These are phyloP conservation scores for Dillenia suffruticosa DNA, from an alignment of 164 flowering plant genomes.

Conservation along the genomic window DNA sequence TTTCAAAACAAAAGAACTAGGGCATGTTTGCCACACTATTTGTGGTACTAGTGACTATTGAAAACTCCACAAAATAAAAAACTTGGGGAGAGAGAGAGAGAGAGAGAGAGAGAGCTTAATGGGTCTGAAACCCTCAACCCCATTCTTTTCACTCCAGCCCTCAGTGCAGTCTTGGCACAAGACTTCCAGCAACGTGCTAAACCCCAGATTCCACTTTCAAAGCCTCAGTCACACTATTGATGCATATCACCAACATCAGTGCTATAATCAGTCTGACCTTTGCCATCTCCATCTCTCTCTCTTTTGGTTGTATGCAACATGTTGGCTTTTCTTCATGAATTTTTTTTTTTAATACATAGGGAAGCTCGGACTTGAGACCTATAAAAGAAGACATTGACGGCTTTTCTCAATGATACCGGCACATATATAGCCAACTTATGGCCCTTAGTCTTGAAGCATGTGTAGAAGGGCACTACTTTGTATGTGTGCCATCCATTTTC, in stretches of 20 bases:
- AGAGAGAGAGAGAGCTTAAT: conserved; percentile 36
- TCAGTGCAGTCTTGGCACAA: conserved; percentile 81
- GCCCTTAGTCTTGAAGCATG: neutral
- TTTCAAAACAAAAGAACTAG: neutral
- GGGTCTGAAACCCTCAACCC: conserved; percentile 47
- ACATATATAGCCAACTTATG: neutral
- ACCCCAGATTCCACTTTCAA: conserved; percentile 18
- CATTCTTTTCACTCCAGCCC: conserved; percentile 66
- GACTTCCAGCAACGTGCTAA: conserved; percentile 62
- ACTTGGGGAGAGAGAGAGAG: neutral
- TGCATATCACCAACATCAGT: conserved; percentile 17
- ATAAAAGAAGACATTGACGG: neutral
- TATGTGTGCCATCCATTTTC: neutral
- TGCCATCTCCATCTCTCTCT: conserved; percentile 16
- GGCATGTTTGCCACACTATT: neutral
- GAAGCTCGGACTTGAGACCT: conserved; percentile 3
- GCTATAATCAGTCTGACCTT: conserved; percentile 10
- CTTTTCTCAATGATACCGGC: neutral
- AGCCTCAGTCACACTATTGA: conserved; percentile 11
- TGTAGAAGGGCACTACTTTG: neutral
- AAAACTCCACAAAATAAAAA: neutral
- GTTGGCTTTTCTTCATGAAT: neutral
- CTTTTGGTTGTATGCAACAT: conserved; percentile 13
- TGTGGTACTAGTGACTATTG: neutral
- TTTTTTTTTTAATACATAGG: too few species aligned